These are phyloP conservation scores for Penicillium cosmopolitanum DNA, from an alignment of 495 filamentous ascomycete genomes.

Conservation along the genomic window DNA sequence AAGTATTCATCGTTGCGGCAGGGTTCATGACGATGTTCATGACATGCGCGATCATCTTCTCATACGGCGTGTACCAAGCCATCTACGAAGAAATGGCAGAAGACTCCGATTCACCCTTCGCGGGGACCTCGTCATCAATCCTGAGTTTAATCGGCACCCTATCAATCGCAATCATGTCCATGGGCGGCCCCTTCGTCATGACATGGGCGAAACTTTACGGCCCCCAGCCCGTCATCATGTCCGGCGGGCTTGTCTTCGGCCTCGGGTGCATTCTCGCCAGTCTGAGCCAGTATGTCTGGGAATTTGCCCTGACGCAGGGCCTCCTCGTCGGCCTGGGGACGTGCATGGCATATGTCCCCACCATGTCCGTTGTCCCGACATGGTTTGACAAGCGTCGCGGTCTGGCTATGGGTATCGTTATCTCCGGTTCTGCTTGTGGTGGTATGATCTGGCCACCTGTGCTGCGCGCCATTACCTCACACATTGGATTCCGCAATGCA, in stretches of 20 bases:
- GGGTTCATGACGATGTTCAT: constrained; percentile 46
- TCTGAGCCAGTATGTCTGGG: constrained; percentile 58
- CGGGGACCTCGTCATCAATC: constrained; percentile 38
- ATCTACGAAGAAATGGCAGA: constrained; percentile 46
- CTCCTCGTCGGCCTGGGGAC: constrained; percentile 54
- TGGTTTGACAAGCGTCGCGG: constrained; percentile 60
- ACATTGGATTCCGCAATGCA: constrained; percentile 57
- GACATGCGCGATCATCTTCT: constrained; percentile 47
- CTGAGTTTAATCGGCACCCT: constrained; percentile 51
- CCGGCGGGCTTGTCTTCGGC: constrained; percentile 40
- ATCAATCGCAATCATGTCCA: constrained; percentile 48
- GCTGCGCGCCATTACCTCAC: constrained; percentile 50
- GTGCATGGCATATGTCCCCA: constrained; percentile 55
- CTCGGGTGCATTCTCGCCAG: constrained; percentile 56
- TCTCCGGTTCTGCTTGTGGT: constrained; percentile 60
- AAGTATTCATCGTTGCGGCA: constrained; percentile 32
- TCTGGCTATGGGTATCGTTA: constrained; percentile 56
- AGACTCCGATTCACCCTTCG: constrained; percentile 36
- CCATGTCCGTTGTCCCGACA: constrained; percentile 55
- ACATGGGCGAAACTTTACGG: constrained; percentile 45
- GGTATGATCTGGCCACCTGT: constrained; percentile 53
- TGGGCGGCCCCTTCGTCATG: constrained; percentile 44
- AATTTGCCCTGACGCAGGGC: constrained; percentile 64
- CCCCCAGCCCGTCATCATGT: constrained; percentile 37
- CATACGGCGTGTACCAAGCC: constrained; percentile 50